A percentile compares a stretch with the other conserved stretches of the same genome.
phyloP scores from a whole-genome alignment of 1,139 yeast genomes.

The Debaryomyces subglobosus region DNA sequence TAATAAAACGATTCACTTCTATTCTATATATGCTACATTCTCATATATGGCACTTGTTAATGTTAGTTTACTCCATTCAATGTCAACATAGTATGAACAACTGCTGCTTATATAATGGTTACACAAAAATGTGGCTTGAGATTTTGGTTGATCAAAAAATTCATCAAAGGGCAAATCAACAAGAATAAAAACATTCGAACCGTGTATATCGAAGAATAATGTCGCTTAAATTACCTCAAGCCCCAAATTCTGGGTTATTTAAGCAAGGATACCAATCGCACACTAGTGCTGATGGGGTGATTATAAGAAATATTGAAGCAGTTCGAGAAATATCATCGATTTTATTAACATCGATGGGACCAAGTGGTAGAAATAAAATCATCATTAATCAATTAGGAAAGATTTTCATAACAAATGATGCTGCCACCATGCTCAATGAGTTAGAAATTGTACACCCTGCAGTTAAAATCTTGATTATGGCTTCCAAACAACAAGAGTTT shows the following conservation, averaged over 20 bases:
- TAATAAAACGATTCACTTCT: not conserved
- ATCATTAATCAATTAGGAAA: slow-evolving; percentile 82
- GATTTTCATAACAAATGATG: slow-evolving; percentile 91
- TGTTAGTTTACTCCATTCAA: not conserved
- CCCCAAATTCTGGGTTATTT: slow-evolving; percentile 91
- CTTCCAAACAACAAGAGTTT: slow-evolving; percentile 92
- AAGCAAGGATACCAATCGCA: slow-evolving; percentile 95
- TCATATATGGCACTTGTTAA: not conserved
- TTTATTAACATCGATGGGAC: slow-evolving; percentile 94
- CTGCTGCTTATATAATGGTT: slow-evolving; percentile 5
- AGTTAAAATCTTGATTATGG: slow-evolving; percentile 93
- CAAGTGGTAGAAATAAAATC: slow-evolving; percentile 95
- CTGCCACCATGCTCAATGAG: slow-evolving; percentile 94
- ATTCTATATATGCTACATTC: not conserved
- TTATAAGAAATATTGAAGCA: slow-evolving; percentile 88
- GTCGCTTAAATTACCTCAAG: slow-evolving; percentile 91
- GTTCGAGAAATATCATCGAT: slow-evolving; percentile 90
- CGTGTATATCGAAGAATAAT: slow-evolving; percentile 33
- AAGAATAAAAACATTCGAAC: not conserved
- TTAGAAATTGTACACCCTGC: slow-evolving; percentile 97
- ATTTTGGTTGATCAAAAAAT: slow-evolving; percentile 7
- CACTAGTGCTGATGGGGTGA: slow-evolving; percentile 92
- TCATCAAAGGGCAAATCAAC: slow-evolving; percentile 7
- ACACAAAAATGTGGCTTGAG: slow-evolving; percentile 4
- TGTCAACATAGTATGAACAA: not conserved